Conservation (phyloP, 345 rosid species). For the Microcos paniculata region DNA sequence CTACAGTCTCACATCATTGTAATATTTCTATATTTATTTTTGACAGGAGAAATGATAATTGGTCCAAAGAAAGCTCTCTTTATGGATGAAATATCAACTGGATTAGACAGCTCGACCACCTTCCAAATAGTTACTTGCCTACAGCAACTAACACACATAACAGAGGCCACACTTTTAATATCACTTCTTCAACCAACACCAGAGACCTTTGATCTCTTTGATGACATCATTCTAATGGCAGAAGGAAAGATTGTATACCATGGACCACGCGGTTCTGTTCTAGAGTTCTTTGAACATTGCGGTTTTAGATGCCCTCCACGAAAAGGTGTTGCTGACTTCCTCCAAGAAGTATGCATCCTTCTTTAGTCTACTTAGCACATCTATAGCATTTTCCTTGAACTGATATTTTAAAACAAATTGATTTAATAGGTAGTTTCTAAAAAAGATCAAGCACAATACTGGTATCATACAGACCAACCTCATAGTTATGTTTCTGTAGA, state of each 20-base stretch:
- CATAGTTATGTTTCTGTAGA: slow-evolving; percentile 46
- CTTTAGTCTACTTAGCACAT: background rate
- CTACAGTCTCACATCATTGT: background rate
- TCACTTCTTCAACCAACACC: slow-evolving; percentile 84
- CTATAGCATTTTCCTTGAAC: background rate
- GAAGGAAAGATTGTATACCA: slow-evolving; percentile 71
- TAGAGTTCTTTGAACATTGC: slow-evolving; percentile 57
- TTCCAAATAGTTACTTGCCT: slow-evolving; percentile 65
- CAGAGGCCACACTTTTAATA: slow-evolving; percentile 48
- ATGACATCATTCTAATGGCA: slow-evolving; percentile 60
- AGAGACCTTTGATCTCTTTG: slow-evolving; percentile 72
- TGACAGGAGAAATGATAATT: slow-evolving; percentile 65
- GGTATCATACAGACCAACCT: slow-evolving; percentile 37
- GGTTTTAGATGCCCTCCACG: slow-evolving; percentile 73
- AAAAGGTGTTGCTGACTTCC: slow-evolving; percentile 71
- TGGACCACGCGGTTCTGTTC: slow-evolving; percentile 53
- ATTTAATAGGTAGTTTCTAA: slow-evolving; percentile 45
- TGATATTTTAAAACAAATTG: background rate
- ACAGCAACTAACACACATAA: slow-evolving; percentile 64
- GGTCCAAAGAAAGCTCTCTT: slow-evolving; percentile 70
- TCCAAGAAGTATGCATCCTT: slow-evolving; percentile 52
- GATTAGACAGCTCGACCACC: slow-evolving; percentile 76
- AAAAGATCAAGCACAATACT: slow-evolving; percentile 69
- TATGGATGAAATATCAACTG: slow-evolving; percentile 81
- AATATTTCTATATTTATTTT: slow-evolving; percentile 13